Percentiles rank a stretch among this genome's conserved stretches.
phyloP scores from a whole-genome alignment of 176 grass and related monocot genomes.

The Zoysia japonica region DNA sequence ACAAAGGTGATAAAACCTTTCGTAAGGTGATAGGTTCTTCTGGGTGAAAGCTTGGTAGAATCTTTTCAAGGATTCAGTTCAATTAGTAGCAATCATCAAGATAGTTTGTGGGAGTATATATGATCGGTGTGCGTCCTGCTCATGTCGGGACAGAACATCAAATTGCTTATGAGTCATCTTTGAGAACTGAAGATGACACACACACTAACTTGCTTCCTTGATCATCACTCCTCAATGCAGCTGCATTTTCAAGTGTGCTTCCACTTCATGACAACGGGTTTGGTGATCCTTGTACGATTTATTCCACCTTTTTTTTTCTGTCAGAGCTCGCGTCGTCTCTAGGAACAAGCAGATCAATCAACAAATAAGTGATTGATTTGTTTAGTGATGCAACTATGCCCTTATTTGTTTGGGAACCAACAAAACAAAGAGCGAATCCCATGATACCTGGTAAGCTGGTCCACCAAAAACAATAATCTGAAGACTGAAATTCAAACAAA shows the following conservation, averaged over 20 bases:
- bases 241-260: not conserved
- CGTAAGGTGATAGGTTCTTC: not conserved
- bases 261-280: not conserved
- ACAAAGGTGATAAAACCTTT: not conserved
- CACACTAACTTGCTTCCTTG: not conserved
- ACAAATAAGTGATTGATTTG: not conserved
- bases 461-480: not conserved
- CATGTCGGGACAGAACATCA: not conserved
- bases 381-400: not conserved
- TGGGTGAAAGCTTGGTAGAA: not conserved
- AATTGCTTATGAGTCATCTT: not conserved
- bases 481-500: not conserved
- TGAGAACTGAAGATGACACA: not conserved
- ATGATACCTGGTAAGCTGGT: not conserved
- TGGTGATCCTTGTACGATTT: not conserved
- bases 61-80: not conserved
- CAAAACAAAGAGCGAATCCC: not conserved
- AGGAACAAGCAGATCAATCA: not conserved
- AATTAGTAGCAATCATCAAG: not conserved
- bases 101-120: too few relatives aligned
- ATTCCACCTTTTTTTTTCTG: slow-evolving; percentile 11
- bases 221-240: too few relatives aligned
- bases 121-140: too few relatives aligned
- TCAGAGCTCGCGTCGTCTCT: not conserved
- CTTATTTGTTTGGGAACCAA: not conserved